A percentile compares a stretch with the other conserved stretches of the same genome.
These are phyloP conservation scores for Pelargonium australe DNA, from an alignment of 441 rosid species.

Conservation along the genomic window DNA sequence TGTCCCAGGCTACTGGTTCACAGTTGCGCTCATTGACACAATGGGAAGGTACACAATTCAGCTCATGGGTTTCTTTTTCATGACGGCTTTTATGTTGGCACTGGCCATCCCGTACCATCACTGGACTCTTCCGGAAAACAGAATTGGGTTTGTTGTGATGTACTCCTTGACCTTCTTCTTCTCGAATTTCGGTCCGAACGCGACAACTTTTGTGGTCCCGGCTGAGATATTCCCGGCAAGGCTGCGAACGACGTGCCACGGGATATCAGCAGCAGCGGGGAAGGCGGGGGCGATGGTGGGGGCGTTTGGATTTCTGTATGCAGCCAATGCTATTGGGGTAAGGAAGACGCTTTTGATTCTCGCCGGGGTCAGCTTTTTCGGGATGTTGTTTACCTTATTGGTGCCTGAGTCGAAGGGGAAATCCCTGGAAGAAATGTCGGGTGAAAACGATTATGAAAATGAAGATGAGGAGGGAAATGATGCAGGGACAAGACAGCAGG, in stretches of 20 bases:
- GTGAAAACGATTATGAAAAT: constrained; percentile 34
- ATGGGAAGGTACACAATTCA: constrained; percentile 43
- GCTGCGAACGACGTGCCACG: constrained; percentile 58
- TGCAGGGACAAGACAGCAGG: too few species aligned
- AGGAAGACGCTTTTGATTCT: constrained; percentile 39
- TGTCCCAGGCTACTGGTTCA: constrained; percentile 51
- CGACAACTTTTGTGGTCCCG: constrained; percentile 59
- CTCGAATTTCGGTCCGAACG: constrained; percentile 63
- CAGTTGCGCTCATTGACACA: constrained; percentile 37
- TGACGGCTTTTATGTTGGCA: constrained; percentile 43
- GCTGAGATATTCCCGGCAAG: constrained; percentile 67
- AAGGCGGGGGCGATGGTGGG: constrained; percentile 67
- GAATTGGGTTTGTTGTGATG: constrained; percentile 26
- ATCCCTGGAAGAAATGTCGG: constrained; percentile 57
- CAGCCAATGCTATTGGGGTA: constrained; percentile 14
- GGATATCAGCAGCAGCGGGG: constrained; percentile 59
- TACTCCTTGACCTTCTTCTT: constrained; percentile 52
- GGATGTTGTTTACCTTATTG: constrained; percentile 43
- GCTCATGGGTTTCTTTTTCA: constrained; percentile 37
- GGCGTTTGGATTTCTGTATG: constrained; percentile 43
- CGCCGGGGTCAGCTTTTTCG: constrained; percentile 38
- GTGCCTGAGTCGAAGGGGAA: constrained; percentile 59
- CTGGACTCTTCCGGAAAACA: constrained; percentile 22
- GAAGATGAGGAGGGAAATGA: too few species aligned
- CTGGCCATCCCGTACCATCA: constrained; percentile 27